These are phyloP conservation scores for Yamadazyma dushanensis DNA, from an alignment of 1,139 yeast species.

Conservation along the genomic window DNA sequence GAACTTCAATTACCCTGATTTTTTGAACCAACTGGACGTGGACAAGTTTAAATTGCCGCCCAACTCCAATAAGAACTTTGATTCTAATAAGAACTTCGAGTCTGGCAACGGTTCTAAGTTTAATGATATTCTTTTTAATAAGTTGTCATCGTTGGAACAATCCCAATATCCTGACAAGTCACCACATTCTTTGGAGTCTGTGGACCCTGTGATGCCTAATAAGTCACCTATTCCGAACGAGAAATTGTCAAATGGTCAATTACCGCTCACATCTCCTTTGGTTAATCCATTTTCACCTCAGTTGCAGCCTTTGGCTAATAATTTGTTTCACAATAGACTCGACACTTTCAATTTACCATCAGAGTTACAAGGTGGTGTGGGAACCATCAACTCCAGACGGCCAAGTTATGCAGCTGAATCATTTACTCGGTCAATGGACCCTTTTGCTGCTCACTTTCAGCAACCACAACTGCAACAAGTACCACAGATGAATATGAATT, in stretches of 20 bases:
- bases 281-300: constrained; percentile 17
- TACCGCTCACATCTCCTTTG: constrained; percentile 17
- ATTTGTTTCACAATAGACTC: constrained; percentile 28
- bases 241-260: constrained; percentile 8
- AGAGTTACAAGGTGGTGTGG: constrained; percentile 66
- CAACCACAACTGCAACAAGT: constrained; percentile 5
- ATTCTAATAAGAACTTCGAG: constrained; percentile 4
- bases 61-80: constrained; percentile 10
- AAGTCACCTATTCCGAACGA: too few species aligned
- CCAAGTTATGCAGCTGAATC: constrained; percentile 68
- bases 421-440: constrained; percentile 37
- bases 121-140: constrained; percentile 29
- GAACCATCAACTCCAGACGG: constrained; percentile 60
- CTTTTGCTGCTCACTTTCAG: constrained; percentile 9
- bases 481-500: constrained; percentile 10
- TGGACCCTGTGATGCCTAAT: constrained; percentile 2
- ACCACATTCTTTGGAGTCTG: constrained; percentile 6
- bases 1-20: constrained; percentile 43
- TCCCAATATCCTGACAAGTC: constrained; percentile 4
- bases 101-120: constrained; percentile 15
- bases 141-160: constrained; percentile 24
- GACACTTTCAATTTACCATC: constrained; percentile 50
- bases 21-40: constrained; percentile 18
- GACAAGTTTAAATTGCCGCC: constrained; percentile 15
- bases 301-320: constrained; percentile 11